phyloP scores from a whole-genome alignment of 164 flowering plant species.

The Dillenia turbinata region DNA sequence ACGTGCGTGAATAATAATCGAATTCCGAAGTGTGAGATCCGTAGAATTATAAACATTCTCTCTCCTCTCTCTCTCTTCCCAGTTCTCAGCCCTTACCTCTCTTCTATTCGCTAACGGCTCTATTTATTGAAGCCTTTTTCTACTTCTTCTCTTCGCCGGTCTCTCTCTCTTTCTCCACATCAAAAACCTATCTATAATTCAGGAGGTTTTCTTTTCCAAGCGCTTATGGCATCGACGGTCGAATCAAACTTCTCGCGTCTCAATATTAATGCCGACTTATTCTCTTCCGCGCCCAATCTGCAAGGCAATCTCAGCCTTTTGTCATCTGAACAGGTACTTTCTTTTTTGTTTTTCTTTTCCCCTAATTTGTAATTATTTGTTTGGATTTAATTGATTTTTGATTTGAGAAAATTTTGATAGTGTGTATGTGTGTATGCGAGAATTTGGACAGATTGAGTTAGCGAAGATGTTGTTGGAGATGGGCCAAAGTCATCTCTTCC shows the following conservation, averaged over 20 bases:
- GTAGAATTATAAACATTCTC: too few species aligned
- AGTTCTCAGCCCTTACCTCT: too few species aligned
- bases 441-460: constrained; percentile 44
- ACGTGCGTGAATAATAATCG: too few species aligned
- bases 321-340: constrained; percentile 49
- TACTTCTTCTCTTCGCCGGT: too few species aligned
- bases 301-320: constrained; percentile 55
- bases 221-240: constrained; percentile 36
- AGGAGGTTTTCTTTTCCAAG: too few species aligned
- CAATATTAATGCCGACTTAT: constrained; percentile 34
- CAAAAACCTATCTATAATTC: too few species aligned
- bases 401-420: not conserved
- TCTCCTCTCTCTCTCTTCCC: too few species aligned
- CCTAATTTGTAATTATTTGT: not conserved
- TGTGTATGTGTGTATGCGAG: constrained; percentile 4
- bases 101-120: too few species aligned
- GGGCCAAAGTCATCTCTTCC: constrained; percentile 78
- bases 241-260: constrained; percentile 34
- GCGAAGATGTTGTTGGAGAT: constrained; percentile 68
- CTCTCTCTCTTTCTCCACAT: too few species aligned
- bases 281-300: constrained; percentile 46
- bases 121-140: too few species aligned
- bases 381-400: not conserved
- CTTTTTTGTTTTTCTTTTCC: not conserved
- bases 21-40: too few species aligned